Evolutionary conservation across 257 asterid species (phyloP).

Genomic region (Salvia rosmarinus): DNA sequence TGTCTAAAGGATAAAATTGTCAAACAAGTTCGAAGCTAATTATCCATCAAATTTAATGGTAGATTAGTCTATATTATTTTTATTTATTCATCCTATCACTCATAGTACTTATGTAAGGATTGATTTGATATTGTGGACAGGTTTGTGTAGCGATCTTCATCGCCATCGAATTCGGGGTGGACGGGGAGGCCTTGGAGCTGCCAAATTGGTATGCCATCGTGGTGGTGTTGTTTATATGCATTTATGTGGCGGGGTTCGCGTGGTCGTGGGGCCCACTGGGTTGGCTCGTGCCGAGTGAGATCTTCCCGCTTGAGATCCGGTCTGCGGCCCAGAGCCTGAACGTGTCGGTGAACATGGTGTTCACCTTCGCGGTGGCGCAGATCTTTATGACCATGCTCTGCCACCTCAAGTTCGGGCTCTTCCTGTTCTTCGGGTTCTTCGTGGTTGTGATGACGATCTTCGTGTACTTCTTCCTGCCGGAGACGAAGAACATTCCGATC

Average conservation of each 20-base stretch:
- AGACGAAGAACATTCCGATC: constrained; percentile 63
- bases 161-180: constrained; percentile 53
- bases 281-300: constrained; percentile 94
- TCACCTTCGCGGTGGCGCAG: constrained; percentile 64
- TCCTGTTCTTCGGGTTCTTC: constrained; percentile 51
- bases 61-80: too few relatives aligned
- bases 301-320: constrained; percentile 70
- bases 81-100: too few relatives aligned
- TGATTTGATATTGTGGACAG: constrained; percentile 19
- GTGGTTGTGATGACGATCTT: constrained; percentile 51
- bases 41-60: too few relatives aligned
- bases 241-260: constrained; percentile 56
- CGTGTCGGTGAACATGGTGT: constrained; percentile 58
- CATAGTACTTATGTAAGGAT: too few relatives aligned
- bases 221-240: constrained; percentile 52
- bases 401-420: constrained; percentile 62
- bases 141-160: constrained; percentile 60
- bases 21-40: too few relatives aligned
- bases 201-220: constrained; percentile 54
- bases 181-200: constrained; percentile 43
- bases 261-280: constrained; percentile 94
- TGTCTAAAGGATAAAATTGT: too few relatives aligned
- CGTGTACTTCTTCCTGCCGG: constrained; percentile 58
- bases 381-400: constrained; percentile 77
- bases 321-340: constrained; percentile 60